phyloP scores from a whole-genome alignment of 495 filamentous ascomycete species.

The Lepidopterella palustris region DNA sequence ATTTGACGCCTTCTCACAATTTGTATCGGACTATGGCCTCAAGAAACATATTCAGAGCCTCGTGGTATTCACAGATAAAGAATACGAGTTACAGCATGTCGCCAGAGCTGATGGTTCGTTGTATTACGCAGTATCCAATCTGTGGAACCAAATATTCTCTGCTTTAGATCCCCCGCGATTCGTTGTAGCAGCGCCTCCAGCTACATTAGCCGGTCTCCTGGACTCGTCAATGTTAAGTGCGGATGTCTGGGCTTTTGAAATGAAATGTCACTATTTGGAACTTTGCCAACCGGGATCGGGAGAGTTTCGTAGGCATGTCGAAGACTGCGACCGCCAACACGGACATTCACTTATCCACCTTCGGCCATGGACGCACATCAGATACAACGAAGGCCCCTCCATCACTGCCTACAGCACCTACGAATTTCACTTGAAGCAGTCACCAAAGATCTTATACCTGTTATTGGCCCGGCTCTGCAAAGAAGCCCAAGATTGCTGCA shows the following conservation, averaged over 20 bases:
- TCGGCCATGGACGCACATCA: conserved; percentile 21
- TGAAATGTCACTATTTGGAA: conserved; percentile 28
- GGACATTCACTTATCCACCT: conserved; percentile 8
- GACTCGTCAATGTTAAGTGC: conserved; percentile 18
- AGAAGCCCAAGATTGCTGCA: conserved; percentile 19
- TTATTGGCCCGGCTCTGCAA: conserved; percentile 15
- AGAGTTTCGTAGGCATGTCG: not conserved
- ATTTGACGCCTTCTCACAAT: conserved; percentile 9
- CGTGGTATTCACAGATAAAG: conserved; percentile 13
- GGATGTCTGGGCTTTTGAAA: conserved; percentile 28
- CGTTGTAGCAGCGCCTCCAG: conserved; percentile 22
- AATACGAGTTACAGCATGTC: conserved; percentile 22
- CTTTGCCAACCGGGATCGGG: conserved; percentile 4
- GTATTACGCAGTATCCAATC: conserved; percentile 9
- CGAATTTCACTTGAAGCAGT: conserved; percentile 26
- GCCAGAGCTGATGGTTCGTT: conserved; percentile 8
- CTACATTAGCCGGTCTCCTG: conserved; percentile 17
- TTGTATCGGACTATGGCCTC: conserved; percentile 9
- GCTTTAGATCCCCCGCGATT: conserved; percentile 14
- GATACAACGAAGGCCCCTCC: conserved; percentile 28
- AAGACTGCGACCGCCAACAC: not conserved
- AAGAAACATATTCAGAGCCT: conserved; percentile 19
- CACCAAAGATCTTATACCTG: conserved; percentile 25
- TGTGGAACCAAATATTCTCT: conserved; percentile 22
- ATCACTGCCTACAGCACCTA: conserved; percentile 25